Base-by-base conservation (phyloP, 305 asterid genomes). In the Plantago lanceolata region DNA sequence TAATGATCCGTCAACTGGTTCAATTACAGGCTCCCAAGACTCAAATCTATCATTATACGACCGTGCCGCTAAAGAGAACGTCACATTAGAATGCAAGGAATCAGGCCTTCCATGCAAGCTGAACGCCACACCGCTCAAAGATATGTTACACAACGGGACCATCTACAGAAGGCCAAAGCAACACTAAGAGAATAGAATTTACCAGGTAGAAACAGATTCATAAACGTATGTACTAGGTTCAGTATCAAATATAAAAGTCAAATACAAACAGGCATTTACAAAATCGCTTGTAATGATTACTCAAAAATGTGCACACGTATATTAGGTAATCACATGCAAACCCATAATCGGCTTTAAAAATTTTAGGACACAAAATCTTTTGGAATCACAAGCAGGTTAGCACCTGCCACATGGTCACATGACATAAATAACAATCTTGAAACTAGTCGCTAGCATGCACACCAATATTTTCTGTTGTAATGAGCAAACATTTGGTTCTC, bases 1-100 rank as follows among this genome's bases (percentile, higher is more conserved):
- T 75, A 92, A 67, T 71, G 83, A 75, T 75, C 95, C 96, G 29
- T 89, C 98, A 68, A 87, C 87, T 73, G 93, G 88, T 76, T 92
- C 98, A 77, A 92, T 71, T 64, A 89, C 79, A 71, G 98, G 98
- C 79, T 92, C 98, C 98, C 98, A 92, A n/a, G 95, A 75, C 61
- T 92, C 98, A 65, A 85, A 89, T 77, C 84, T 89, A 76, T 92
- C 98, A 75, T 89, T 92, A 72, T 78, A 92, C 21, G 96, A 92
- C 76, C 95, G 76, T 56, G 85, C 91, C 71, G 80, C 82, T 73
- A 89, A 78, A 64, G 97, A 89, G 72, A 89, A 89, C 70, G 61
- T 70, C 69, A 81, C 82, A 74, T 71, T 75, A 71, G 90, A 85
- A 70, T 62, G 82, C 81, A 78, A 73, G 75, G 65, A 68, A 77